Percentiles rank a stretch among this genome's conserved stretches.
These are phyloP conservation scores for Saccharomycopsis oosterbeekiorum DNA, from an alignment of 805 yeast genomes.

Conservation along the genomic window DNA sequence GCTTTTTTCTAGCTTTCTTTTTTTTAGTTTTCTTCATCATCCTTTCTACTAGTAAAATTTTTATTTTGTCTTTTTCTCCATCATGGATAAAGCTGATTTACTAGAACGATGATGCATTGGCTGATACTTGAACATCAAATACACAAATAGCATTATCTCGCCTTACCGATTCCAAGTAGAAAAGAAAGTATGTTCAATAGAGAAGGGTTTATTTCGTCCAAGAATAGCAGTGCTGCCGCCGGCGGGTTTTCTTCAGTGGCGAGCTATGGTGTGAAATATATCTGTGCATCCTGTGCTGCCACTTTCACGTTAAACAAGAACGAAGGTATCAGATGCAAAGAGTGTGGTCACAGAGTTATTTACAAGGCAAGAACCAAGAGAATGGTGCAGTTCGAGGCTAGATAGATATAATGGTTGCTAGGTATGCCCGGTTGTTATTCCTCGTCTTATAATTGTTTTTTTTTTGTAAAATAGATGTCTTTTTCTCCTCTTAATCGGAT, in stretches of 20 bases:
- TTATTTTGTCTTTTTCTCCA: too few relatives aligned
- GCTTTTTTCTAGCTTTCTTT: too few relatives aligned
- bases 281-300: conserved; percentile 94
- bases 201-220: conserved; percentile 83
- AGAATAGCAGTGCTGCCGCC: conserved; percentile 64
- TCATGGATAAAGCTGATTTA: too few relatives aligned
- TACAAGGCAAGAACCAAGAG: conserved; percentile 96
- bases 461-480: too few relatives aligned
- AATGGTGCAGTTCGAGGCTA: conserved; percentile 81
- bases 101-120: too few relatives aligned
- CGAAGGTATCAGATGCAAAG: conserved; percentile 96
- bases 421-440: too few relatives aligned
- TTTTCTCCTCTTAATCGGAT: too few relatives aligned
- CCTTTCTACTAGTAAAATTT: too few relatives aligned
- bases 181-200: conserved; percentile 30
- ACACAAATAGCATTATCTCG: conserved; percentile 24
- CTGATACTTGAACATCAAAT: too few relatives aligned
- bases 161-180: neutral
- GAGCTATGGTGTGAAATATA: conserved; percentile 80
- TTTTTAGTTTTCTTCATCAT: too few relatives aligned
- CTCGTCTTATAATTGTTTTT: too few relatives aligned
- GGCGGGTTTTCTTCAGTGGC: conserved; percentile 62
- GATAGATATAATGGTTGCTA: conserved; percentile 27
- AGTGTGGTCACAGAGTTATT: conserved; percentile 95
- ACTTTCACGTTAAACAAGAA: conserved; percentile 79